A percentile compares a stretch with the other conserved stretches of the same genome.
phyloP scores from a whole-genome alignment of 2,329 filamentous ascomycete genomes.

The Aspergillus latus region DNA sequence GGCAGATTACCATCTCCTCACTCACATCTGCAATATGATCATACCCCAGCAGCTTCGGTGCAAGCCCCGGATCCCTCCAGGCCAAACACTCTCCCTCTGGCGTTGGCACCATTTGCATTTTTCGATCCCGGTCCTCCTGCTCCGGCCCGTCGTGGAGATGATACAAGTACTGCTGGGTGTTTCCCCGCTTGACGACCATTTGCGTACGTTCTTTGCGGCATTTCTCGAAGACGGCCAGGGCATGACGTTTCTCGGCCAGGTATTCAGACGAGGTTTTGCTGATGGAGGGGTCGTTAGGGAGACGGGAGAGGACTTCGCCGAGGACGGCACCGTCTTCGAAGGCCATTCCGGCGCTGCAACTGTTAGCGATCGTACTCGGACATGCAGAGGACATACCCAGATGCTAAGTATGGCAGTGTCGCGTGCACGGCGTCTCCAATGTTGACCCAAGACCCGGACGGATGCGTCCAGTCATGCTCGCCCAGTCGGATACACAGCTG shows the following conservation, averaged over 20 bases:
- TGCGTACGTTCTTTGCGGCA: conserved; percentile 60
- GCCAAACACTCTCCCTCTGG: conserved; percentile 44
- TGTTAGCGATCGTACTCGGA: neutral
- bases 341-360: conserved; percentile 57
- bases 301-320: conserved; percentile 53
- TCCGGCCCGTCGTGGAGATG: conserved; percentile 60
- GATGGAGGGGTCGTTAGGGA: conserved; percentile 41
- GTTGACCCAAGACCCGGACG: conserved; percentile 55
- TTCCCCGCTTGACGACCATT: conserved; percentile 59
- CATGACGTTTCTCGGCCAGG: conserved; percentile 35
- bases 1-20: neutral
- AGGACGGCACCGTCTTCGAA: conserved; percentile 61
- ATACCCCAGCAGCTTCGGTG: conserved; percentile 43
- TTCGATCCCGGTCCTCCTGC: conserved; percentile 55
- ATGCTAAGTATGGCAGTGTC: conserved; percentile 62
- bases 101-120: conserved; percentile 41
- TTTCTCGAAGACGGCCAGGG: conserved; percentile 52
- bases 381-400: neutral
- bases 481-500: conserved; percentile 53
- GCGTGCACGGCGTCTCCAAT: conserved; percentile 66
- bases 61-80: conserved; percentile 45
- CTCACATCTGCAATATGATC: conserved; percentile 40
- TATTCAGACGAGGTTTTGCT: conserved; percentile 26
- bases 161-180: conserved; percentile 62
- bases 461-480: neutral